Base-by-base conservation (phyloP, 768 basidiomycete species). In the Tephrocybe sp. region DNA sequence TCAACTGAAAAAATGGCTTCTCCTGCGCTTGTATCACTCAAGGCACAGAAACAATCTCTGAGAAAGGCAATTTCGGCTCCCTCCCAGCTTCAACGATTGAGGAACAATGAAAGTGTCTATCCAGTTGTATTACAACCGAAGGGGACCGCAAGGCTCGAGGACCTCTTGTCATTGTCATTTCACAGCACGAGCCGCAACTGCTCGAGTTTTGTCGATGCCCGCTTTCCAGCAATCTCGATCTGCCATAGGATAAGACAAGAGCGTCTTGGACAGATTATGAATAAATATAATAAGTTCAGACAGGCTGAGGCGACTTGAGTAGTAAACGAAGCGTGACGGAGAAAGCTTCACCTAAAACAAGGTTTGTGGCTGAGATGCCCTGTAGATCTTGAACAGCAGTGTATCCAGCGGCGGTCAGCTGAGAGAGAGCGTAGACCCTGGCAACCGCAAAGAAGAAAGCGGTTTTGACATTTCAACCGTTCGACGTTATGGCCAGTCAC, bases 231-330 rank as follows among this genome's bases (percentile, higher is more conserved):
- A 60, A 34, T 75, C 74, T 45, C 73, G 65, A 45, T 71, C 72
- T 5, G 64, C 85, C 54, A 76, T 72, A 33, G 79, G 69, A 51
- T 70, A 68, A 5, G 64, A 61, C 13, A 71, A 63, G 16, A 85
- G 64, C 45, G 80, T 72, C 36, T 65, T 63, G 1, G 71, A 67
- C 35, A 89, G 70, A 22, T 77, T 78, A 49, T 82, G 70, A 33
- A 87, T 62, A 56, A 88, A 83, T 7, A 79, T 56, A 58, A 89
- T 66, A 43, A 89, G 62, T 43, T 84, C 81, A 2, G 77, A 64
- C 0, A 85, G 62, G 9, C 73, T 70, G 36, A 76, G 74, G 12
- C 84, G 57, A 20, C 63, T 67, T 38, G 70, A 59, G 59, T 80
- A 72, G 47, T 71, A 68, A 12, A 83, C 65, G 7, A 66, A 56